Evolutionary conservation across 257 asterid genomes (phyloP).

Genomic region (Jaltomata sinuosa): DNA sequence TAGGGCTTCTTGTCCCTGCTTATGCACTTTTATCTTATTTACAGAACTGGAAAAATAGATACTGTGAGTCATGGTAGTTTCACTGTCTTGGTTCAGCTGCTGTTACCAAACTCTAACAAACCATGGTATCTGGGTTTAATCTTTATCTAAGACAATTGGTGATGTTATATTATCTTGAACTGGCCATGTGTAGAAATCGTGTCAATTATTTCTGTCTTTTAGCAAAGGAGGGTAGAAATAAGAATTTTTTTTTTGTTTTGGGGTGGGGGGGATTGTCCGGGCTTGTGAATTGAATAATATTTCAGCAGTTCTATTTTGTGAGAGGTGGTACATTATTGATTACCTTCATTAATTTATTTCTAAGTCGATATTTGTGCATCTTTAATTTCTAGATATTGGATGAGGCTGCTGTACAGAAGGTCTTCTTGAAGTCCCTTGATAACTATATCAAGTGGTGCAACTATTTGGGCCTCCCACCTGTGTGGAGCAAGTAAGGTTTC

Average conservation of each 20-base stretch:
- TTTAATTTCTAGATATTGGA: conserved; percentile 63
- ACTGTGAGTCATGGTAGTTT: not conserved
- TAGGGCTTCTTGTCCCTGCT: not conserved
- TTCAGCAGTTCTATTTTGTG: not conserved
- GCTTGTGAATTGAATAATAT: not conserved
- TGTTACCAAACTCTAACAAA: not conserved
- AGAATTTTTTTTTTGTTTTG: not conserved
- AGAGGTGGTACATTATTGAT: not conserved
- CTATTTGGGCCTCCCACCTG: conserved; percentile 75
- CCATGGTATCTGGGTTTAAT: not conserved
- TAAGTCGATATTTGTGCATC: not conserved
- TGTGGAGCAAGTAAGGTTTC: conserved; percentile 88
- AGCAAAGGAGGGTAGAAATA: not conserved
- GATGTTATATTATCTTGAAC: not conserved
- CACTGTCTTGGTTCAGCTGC: not conserved
- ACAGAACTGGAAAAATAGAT: not conserved
- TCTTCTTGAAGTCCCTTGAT: conserved; percentile 86
- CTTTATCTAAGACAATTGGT: not conserved
- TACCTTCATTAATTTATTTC: not conserved
- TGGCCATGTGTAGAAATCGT: not conserved
- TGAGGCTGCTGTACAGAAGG: conserved; percentile 87
- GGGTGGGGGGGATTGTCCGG: not conserved
- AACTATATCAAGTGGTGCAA: conserved; percentile 91
- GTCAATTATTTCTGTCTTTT: not conserved
- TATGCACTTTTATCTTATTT: not conserved